Evolutionary conservation across 2,329 filamentous ascomycete species (phyloP), one percentile per base, ranked within the genome.

Genomic region (Incumbomyces lentus): DNA sequence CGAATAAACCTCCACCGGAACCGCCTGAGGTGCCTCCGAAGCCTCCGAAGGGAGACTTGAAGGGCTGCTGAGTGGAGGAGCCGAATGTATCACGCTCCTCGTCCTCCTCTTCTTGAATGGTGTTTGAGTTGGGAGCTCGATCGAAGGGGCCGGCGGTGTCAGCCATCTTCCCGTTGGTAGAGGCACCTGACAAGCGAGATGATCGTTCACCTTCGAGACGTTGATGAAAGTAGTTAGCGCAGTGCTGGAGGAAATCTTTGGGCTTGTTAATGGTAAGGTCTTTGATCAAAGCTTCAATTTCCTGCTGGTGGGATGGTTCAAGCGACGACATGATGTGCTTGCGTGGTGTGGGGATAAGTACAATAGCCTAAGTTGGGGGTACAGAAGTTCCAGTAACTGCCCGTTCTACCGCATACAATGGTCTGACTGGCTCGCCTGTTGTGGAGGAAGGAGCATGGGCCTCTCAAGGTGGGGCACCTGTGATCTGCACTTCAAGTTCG

Each of bases 111-210:
- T 93, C 87, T 49, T 75, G 70, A 49, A 90, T 80, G 51, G 85
- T 78, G 52, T 74, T 75, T 66, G 77, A 76, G 57, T 64, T 63
- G 49, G 64, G 59, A 52, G 61, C 63, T 58, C 68, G 71, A 49
- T 81, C 82, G 57, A 89, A 88, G 39, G 82, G 84, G 67, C 93
- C 92, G 59, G 72, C 79, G 59, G 76, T 81, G 63, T 81, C 79
- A 56, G 86, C 81, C 84, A 89, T 88, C 49, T 55, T 58, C 43
- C 36, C 42, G 32, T 46, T 39, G 47, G 45, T 64, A 66, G 55
- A 72, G 66, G 58, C 75, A 72, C n/a, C 18, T 66, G 58, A 75
- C 64, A 62, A 75, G 44, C 37, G 19, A 61, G 75, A 69, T 58
- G 71, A 68, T 60, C 78, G 77, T 70, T 84, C 78, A 60, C 73